Evolutionary conservation across 495 filamentous ascomycete genomes (phyloP).

Genomic region (Talaromyces proteolyticus): DNA sequence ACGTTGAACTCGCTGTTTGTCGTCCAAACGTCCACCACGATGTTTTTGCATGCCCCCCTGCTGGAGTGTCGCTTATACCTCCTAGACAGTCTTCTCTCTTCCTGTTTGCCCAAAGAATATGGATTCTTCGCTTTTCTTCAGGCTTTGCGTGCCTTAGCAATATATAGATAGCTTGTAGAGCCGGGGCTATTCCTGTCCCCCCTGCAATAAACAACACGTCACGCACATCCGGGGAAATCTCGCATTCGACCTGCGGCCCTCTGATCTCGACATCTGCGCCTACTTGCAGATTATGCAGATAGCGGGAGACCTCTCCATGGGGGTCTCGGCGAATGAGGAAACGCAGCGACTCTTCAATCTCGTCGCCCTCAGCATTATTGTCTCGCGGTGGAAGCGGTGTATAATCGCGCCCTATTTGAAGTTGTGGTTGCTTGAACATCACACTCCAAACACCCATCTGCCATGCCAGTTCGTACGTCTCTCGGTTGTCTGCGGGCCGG

Average conservation of each 20-base stretch:
- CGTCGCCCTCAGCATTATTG: conserved; percentile 17
- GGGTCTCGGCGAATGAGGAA: conserved; percentile 51
- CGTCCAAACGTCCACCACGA: conserved; percentile 1
- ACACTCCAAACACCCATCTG: conserved; percentile 71
- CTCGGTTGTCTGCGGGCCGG: conserved; percentile 24
- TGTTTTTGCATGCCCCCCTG: conserved; percentile 5
- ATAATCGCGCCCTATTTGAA: conserved; percentile 85
- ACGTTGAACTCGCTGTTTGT: background rate
- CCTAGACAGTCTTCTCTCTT: conserved; percentile 52
- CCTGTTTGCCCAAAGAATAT: conserved; percentile 66
- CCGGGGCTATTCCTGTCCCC: conserved; percentile 90
- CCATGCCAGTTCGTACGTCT: conserved; percentile 47
- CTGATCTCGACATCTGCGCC: conserved; percentile 65
- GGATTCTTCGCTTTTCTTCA: conserved; percentile 32
- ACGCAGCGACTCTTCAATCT: conserved; percentile 36
- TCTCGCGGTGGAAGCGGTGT: conserved; percentile 67
- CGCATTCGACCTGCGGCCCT: conserved; percentile 69
- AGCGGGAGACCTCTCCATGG: conserved; percentile 59
- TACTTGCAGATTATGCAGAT: conserved; percentile 56
- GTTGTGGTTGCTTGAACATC: conserved; percentile 86
- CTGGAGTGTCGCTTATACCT: conserved; percentile 24
- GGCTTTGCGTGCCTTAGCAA: conserved; percentile 35
- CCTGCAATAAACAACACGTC: conserved; percentile 81
- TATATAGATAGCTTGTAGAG: conserved; percentile 67
- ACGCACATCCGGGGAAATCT: conserved; percentile 45